Base-by-base conservation (phyloP, 2,329 filamentous ascomycete genomes). In the Dactylellina drechsleri region DNA sequence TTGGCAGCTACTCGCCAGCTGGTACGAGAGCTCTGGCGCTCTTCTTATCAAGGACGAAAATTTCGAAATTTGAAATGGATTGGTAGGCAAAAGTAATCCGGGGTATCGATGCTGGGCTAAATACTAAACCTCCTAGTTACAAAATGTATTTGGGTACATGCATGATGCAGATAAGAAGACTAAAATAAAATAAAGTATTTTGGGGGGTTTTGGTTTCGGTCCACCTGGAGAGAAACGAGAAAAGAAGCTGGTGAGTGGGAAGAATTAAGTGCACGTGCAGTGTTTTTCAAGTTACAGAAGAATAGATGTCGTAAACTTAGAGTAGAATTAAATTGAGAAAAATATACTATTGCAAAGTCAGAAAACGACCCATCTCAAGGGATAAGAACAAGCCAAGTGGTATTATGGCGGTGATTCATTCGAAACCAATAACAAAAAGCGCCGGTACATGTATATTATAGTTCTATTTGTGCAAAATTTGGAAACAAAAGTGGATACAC, bases 21-120 rank as follows among this genome's bases (percentile, higher is more conserved):
- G 43, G 49, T 40, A 57, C 26, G 56, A 74, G 70, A 74, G 70
- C 70, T 74, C 70, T 66, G 70, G 70, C 70, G 70, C 70, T 74
- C 70, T 66, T 62, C 66, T 71, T 71, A 71, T 71, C 66, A 28
- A 40, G 28, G 50, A 36, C 40, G 50, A 66, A 60, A 47, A 47
- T 50, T 43, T 28, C 16, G 16, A 56, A 56, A 56, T 13, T 56
- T 16, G 18, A 45, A 20, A 20, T 15, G n/a, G 5, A 20, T 43
- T 58, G 16, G 28, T 26, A 45, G 36, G 16, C 54, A 40, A 52
- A 40, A 56, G 41, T 45, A 58, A 71, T 66, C 56, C 52, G 61
- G 70, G 70, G 70, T 74, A 74, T 71, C 66, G 53, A 64, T 64
- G 50, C 52, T 50, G 43, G 58, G 41, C 41, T 31, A 18, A 54